Evolutionary conservation across 495 filamentous ascomycete species (phyloP).

Genomic region (Neurospora terricola): DNA sequence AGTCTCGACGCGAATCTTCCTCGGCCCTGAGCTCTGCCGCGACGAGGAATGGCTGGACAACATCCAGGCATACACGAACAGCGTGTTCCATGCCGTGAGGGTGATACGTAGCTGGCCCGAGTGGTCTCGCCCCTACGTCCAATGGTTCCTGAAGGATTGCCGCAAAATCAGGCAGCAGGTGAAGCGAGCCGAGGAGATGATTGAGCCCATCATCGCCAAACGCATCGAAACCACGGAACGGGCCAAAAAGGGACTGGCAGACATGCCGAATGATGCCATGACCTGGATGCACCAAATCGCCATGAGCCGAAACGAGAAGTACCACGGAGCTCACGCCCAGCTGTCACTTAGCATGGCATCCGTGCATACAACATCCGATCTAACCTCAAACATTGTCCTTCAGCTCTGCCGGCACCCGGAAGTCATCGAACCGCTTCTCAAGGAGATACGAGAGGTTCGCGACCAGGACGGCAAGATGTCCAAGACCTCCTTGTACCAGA

Average conservation of each 20-base stretch:
- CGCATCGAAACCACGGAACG: neutral
- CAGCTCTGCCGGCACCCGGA: conserved; percentile 32
- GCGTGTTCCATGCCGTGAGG: neutral
- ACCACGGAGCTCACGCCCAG: neutral
- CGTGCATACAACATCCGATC: conserved; percentile 36
- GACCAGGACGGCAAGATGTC: conserved; percentile 18
- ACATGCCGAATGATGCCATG: neutral
- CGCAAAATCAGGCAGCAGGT: neutral
- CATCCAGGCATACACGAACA: neutral
- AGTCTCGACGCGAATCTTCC: conserved; percentile 30
- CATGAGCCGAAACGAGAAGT: neutral
- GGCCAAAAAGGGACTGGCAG: neutral
- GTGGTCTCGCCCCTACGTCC: neutral
- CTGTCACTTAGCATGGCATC: conserved; percentile 29
- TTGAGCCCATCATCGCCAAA: neutral
- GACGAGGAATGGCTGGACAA: conserved; percentile 31
- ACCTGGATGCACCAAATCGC: neutral
- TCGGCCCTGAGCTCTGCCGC: conserved; percentile 30
- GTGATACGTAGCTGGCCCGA: neutral
- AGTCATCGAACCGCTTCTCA: conserved; percentile 25
- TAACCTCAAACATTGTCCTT: conserved; percentile 31
- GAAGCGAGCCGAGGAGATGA: neutral
- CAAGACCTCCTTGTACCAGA: neutral
- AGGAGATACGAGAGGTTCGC: conserved; percentile 29
- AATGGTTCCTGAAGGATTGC: too few relatives aligned